Evolutionary conservation across 1,139 yeast species (phyloP).

Genomic region (Taiozyma sp.): DNA sequence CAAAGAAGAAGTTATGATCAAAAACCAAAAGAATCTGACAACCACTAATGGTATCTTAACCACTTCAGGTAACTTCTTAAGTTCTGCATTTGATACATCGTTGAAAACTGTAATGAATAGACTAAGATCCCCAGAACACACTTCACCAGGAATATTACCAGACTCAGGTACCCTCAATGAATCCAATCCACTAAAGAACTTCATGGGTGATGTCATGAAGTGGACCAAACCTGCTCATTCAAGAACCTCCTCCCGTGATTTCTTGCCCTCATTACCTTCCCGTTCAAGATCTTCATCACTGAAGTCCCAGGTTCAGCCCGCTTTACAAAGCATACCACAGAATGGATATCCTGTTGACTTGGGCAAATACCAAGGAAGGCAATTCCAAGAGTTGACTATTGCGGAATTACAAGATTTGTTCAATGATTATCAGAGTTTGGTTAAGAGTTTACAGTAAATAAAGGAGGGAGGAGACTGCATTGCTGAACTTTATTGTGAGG

Average conservation of each 20-base stretch:
- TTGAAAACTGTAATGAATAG: constrained; percentile 10
- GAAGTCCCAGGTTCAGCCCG: not conserved
- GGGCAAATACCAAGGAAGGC: constrained; percentile 18
- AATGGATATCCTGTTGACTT: constrained; percentile 6
- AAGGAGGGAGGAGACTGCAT: not conserved
- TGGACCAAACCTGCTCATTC: constrained; percentile 12
- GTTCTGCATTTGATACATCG: constrained; percentile 14
- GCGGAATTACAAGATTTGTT: constrained; percentile 27
- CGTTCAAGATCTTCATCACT: not conserved
- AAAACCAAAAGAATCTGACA: constrained; percentile 3
- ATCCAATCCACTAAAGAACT: constrained; percentile 17
- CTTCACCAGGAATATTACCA: not conserved
- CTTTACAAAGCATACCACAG: not conserved
- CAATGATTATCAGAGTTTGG: constrained; percentile 21
- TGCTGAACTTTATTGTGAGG: not conserved
- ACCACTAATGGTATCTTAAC: not conserved
- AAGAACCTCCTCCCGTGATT: not conserved
- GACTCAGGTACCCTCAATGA: not conserved
- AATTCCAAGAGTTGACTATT: constrained; percentile 28
- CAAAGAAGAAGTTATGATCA: constrained; percentile 9
- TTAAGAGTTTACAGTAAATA: not conserved
- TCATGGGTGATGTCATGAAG: constrained; percentile 19
- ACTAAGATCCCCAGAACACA: not conserved
- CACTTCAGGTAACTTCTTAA: constrained; percentile 1
- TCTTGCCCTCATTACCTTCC: not conserved